Evolutionary conservation across 345 rosid species (phyloP).

Genomic region (Euclidium syriacum): DNA sequence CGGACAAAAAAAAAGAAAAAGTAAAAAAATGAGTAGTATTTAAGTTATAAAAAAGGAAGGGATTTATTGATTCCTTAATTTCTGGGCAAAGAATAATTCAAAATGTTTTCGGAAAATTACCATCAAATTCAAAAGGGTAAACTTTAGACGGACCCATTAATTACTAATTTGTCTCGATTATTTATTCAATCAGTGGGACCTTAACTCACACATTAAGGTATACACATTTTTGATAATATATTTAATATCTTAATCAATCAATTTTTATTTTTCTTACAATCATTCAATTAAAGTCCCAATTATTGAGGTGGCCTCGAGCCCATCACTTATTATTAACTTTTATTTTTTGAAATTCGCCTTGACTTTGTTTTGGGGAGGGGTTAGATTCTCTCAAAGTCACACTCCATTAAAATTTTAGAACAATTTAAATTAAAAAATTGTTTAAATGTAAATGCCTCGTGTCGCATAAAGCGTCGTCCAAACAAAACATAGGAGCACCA

Average conservation of each 20-base stretch:
- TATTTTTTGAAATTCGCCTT: neutral
- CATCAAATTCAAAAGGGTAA: slow-evolving; percentile 5
- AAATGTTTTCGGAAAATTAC: neutral
- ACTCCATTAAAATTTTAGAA: neutral
- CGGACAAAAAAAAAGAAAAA: too few relatives aligned
- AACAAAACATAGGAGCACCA: neutral
- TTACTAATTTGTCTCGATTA: slow-evolving; percentile 3
- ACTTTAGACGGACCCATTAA: slow-evolving; percentile 22
- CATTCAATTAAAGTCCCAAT: slow-evolving; percentile 19
- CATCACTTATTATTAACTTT: too few relatives aligned
- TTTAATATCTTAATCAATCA: neutral
- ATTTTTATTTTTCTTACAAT: too few relatives aligned
- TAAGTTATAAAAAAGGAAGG: too few relatives aligned
- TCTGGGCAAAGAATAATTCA: too few relatives aligned
- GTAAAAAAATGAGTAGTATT: too few relatives aligned
- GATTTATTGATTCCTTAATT: too few relatives aligned
- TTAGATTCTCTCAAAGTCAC: slow-evolving; percentile 17
- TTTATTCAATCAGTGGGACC: neutral
- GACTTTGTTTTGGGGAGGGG: neutral
- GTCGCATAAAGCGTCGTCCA: slow-evolving; percentile 15
- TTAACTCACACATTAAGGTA: slow-evolving; percentile 2
- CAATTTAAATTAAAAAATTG: neutral
- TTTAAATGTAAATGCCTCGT: neutral
- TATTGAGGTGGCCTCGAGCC: slow-evolving; percentile 35
- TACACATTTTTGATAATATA: neutral